Evolutionary conservation across 257 asterid species (phyloP).

Genomic region (Lycium barbarum): DNA sequence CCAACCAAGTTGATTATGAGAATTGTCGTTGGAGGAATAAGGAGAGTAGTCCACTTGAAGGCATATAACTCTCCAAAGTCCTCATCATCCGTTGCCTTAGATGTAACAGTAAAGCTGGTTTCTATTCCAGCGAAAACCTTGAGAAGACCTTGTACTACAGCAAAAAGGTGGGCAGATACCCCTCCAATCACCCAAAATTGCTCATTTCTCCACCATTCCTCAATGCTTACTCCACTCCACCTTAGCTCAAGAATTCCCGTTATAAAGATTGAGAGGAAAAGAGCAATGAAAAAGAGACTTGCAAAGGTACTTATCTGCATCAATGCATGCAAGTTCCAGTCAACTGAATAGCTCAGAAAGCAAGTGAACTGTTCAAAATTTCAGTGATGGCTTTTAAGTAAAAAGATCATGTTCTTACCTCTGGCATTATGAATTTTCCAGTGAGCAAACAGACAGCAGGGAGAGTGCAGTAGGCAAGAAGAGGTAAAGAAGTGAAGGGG

Average conservation of each 20-base stretch:
- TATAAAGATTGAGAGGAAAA: slow-evolving; percentile 77
- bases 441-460: slow-evolving; percentile 94
- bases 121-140: slow-evolving; percentile 88
- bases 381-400: neutral
- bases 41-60: slow-evolving; percentile 92
- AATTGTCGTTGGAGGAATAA: slow-evolving; percentile 92
- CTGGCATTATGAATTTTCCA: slow-evolving; percentile 92
- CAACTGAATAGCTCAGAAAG: neutral
- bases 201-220: slow-evolving; percentile 99
- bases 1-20: slow-evolving; percentile 83
- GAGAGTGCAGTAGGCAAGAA: slow-evolving; percentile 88
- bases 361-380: slow-evolving; percentile 8
- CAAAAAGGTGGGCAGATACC: slow-evolving; percentile 88
- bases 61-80: slow-evolving; percentile 85
- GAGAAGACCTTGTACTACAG: slow-evolving; percentile 80
- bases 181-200: slow-evolving; percentile 99
- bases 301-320: slow-evolving; percentile 88
- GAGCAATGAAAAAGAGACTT: slow-evolving; percentile 90
- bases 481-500: slow-evolving; percentile 90
- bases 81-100: slow-evolving; percentile 80
- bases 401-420: slow-evolving; percentile 51
- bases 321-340: neutral
- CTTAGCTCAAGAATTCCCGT: slow-evolving; percentile 90
- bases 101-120: slow-evolving; percentile 90
- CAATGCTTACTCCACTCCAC: slow-evolving; percentile 96